Base-by-base conservation (phyloP, 495 filamentous ascomycete species). In the Penicillium dipodomyicola region DNA sequence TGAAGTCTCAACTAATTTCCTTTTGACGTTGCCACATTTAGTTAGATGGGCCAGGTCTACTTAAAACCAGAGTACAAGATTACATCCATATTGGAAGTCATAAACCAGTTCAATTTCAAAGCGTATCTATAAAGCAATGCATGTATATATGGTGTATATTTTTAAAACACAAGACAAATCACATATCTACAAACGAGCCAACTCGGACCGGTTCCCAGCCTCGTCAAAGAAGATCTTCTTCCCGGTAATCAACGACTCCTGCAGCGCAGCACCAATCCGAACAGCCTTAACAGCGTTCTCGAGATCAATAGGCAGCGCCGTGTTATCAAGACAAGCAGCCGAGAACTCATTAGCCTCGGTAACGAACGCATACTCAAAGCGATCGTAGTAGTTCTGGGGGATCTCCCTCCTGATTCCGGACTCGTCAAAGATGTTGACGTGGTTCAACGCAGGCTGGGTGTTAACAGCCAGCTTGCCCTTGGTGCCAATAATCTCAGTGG, bases 401-500 rank as follows among this genome's bases (percentile, higher is more conserved):
- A 86, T 77, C 73, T 86, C 83, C 23, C 80, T 63, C 12, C 78
- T 62, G 15, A 87, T 63, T 1, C 84, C 83, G 0, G 51, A 55
- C 2, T 65, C 49, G 57, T 84, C 77, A 56, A 71, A 77, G 35
- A 81, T 63, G 54, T 83, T 74, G 14, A 86, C 80, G 33, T 84
- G 73, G 45, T 81, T 79, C 25, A 64, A 45, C 46, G 67, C 62
- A 19, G 84, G 84, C 56, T 82, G 73, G 11, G 71, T 74, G 57
- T 86, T 87, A 22, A 87, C 76, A 0, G 75, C 71, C 12, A 87
- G 45, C 61, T 86, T 86, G 5, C 84, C 84, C 50, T 78, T 70
- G 0, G 84, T 87, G 7, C 84, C 84, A 54, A 87, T 82, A 49
- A 87, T 76, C 70, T 87, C 84, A 0, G 84, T 84, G 55, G 74